phyloP scores from a whole-genome alignment of 768 basidiomycete genomes.

The Termitomyces titanicus region DNA sequence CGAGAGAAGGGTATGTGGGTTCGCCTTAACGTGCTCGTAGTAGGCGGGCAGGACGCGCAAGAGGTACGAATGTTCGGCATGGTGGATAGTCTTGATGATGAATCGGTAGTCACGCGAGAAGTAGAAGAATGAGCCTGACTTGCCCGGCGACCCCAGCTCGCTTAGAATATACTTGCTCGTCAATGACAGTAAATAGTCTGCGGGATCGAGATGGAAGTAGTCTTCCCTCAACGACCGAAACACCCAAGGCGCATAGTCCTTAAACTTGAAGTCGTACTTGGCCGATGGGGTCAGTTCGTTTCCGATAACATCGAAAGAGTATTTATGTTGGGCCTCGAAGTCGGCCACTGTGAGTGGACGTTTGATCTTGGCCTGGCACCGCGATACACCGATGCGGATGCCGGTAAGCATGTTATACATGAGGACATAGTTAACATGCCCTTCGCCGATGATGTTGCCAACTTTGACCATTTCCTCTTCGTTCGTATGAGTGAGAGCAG shows the following conservation, averaged over 20 bases:
- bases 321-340: slow-evolving; percentile 88
- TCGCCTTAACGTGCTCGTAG: slow-evolving; percentile 78
- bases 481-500: slow-evolving; percentile 40
- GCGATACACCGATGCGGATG: slow-evolving; percentile 92
- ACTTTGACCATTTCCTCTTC: slow-evolving; percentile 61
- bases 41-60: slow-evolving; percentile 81
- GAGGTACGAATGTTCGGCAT: slow-evolving; percentile 92
- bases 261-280: slow-evolving; percentile 99
- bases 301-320: slow-evolving; percentile 95
- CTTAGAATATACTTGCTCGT: slow-evolving; percentile 98
- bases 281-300: slow-evolving; percentile 98
- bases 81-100: slow-evolving; percentile 99
- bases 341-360: slow-evolving; percentile 82
- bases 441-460: slow-evolving; percentile 97
- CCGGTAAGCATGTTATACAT: slow-evolving; percentile 99
- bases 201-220: slow-evolving; percentile 92
- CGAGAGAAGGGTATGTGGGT: slow-evolving; percentile 91
- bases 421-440: slow-evolving; percentile 96
- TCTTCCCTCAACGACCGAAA: slow-evolving; percentile 95
- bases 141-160: slow-evolving; percentile 96
- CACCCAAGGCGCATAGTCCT: slow-evolving; percentile 98
- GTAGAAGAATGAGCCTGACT: slow-evolving; percentile 99
- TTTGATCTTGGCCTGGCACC: slow-evolving; percentile 94
- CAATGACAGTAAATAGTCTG: slow-evolving; percentile 94
- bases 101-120: slow-evolving; percentile 98